Evolutionary conservation across 306 rosid genomes (phyloP).

Genomic region (Medicago arabica): DNA sequence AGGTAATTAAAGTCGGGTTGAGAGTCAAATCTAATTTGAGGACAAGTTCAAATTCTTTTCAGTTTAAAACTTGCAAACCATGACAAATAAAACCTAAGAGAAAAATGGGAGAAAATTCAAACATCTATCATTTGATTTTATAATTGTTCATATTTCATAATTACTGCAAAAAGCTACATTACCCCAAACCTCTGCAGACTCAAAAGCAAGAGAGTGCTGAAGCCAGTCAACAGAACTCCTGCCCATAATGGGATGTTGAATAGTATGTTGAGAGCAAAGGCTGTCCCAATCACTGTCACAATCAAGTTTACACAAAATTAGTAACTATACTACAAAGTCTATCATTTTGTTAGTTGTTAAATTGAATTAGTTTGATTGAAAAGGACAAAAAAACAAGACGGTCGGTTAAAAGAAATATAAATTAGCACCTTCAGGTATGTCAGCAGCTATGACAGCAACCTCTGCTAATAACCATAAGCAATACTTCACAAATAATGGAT

Average conservation of each 20-base stretch:
- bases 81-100: background rate
- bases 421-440: constrained; percentile 80
- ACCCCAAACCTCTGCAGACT: constrained; percentile 89
- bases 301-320: constrained; percentile 12
- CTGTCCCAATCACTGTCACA: constrained; percentile 86
- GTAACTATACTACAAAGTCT: background rate
- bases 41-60: background rate
- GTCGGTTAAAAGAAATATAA: background rate
- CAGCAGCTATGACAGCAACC: constrained; percentile 86
- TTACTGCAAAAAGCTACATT: constrained; percentile 16
- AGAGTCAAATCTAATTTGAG: background rate
- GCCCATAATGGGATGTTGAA: constrained; percentile 83
- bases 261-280: constrained; percentile 80
- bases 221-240: constrained; percentile 79
- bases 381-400: background rate
- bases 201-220: constrained; percentile 80
- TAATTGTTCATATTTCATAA: constrained; percentile 12
- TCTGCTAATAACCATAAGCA: constrained; percentile 88
- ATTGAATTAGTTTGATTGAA: constrained; percentile 15
- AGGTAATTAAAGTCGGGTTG: background rate
- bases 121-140: background rate
- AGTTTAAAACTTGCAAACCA: constrained; percentile 1
- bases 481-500: constrained; percentile 69
- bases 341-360: background rate
- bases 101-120: background rate